These are phyloP conservation scores for Leccinum olivaceopallidum DNA, from an alignment of 768 basidiomycete species.

Conservation along the genomic window DNA sequence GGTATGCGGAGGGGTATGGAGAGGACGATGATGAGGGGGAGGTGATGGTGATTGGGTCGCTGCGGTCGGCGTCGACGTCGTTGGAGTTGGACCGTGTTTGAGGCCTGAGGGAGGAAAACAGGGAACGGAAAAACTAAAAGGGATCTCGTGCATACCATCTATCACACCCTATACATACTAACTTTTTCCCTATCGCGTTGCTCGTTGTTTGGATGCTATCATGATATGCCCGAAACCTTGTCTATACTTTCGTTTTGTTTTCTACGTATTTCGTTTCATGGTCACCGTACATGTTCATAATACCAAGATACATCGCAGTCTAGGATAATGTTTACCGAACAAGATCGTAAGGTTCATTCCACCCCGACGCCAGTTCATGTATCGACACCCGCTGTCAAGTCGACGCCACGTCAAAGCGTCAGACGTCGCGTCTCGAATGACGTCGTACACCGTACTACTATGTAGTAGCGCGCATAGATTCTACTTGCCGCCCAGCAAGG, in stretches of 20 bases:
- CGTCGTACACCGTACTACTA: too few species aligned
- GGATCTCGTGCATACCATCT: background rate
- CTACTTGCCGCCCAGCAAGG: too few species aligned
- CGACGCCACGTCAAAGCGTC: too few species aligned
- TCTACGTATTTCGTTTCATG: background rate
- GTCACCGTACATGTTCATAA: background rate
- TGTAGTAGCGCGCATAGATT: too few species aligned
- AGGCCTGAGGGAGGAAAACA: conserved; percentile 1
- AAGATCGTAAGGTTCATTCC: too few species aligned
- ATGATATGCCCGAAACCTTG: background rate
- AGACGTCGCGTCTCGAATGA: too few species aligned
- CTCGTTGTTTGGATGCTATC: background rate
- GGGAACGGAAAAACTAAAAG: background rate
- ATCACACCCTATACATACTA: background rate
- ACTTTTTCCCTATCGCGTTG: background rate
- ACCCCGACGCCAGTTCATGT: too few species aligned
- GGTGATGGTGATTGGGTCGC: conserved; percentile 23
- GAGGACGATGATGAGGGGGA: conserved; percentile 10
- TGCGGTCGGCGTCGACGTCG: background rate
- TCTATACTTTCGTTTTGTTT: background rate
- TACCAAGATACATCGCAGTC: background rate
- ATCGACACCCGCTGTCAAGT: too few species aligned
- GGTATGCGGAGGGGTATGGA: background rate
- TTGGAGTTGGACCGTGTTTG: conserved; percentile 8
- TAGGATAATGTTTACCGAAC: too few species aligned